A percentile compares a stretch with the other conserved stretches of the same genome.
These are phyloP conservation scores for Hydrangea macrophylla DNA, from an alignment of 148 eudicot genomes.

Conservation along the genomic window DNA sequence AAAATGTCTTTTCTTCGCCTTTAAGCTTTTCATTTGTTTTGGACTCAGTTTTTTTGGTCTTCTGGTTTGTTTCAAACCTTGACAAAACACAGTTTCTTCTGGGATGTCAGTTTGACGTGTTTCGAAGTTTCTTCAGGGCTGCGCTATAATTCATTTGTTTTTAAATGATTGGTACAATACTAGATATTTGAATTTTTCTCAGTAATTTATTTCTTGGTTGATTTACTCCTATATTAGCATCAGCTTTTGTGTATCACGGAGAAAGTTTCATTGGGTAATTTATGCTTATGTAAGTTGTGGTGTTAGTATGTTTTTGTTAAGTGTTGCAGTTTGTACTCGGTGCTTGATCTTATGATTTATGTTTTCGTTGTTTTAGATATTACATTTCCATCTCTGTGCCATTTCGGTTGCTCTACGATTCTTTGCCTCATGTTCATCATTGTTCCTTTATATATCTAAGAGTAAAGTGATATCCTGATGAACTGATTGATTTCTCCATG, in stretches of 20 bases:
- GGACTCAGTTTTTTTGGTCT: neutral
- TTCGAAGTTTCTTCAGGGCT: neutral
- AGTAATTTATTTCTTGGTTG: neutral
- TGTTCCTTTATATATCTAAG: too few relatives aligned
- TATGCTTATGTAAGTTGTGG: neutral
- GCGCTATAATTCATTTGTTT: neutral
- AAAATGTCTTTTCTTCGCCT: too few relatives aligned
- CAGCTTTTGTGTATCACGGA: neutral
- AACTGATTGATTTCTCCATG: too few relatives aligned
- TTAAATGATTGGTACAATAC: neutral
- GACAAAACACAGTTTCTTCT: neutral
- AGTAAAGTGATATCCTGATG: too few relatives aligned
- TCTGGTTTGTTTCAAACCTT: neutral
- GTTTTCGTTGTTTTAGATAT: neutral
- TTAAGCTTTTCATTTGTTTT: neutral
- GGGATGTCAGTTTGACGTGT: neutral
- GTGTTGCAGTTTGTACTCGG: neutral
- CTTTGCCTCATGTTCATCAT: neutral
- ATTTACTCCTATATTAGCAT: too few relatives aligned
- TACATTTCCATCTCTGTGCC: neutral
- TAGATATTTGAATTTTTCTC: neutral
- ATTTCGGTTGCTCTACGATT: neutral
- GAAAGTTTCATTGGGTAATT: neutral
- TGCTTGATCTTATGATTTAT: neutral
- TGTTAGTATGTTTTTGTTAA: too few relatives aligned